Evolutionary conservation across 805 yeast species (phyloP).

Genomic region (Spathaspora hagerdaliae): DNA sequence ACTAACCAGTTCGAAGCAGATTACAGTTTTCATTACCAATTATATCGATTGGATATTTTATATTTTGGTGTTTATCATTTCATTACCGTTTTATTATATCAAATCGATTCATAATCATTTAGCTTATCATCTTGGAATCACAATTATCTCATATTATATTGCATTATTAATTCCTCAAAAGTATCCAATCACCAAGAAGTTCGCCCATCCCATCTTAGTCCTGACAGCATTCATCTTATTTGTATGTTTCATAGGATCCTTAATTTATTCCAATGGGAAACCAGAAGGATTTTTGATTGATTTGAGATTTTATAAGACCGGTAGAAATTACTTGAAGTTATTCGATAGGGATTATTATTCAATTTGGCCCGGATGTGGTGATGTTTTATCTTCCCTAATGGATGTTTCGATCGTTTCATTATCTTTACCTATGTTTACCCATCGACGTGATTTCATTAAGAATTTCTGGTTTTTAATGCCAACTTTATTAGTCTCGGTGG

Average conservation of each 20-base stretch:
- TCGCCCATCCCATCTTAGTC: conserved; percentile 69
- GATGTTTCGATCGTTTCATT: conserved; percentile 74
- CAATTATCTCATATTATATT: conserved; percentile 52
- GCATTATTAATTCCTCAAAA: conserved; percentile 44
- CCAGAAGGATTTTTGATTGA: conserved; percentile 49
- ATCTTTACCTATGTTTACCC: conserved; percentile 74
- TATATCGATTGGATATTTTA: conserved; percentile 58
- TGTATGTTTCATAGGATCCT: conserved; percentile 55
- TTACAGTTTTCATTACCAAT: conserved; percentile 34
- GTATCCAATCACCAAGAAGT: conserved; percentile 43
- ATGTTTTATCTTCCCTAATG: conserved; percentile 58
- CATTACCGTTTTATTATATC: conserved; percentile 59
- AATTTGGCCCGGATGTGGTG: conserved; percentile 79
- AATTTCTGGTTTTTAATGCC: conserved; percentile 58
- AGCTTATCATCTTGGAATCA: conserved; percentile 59
- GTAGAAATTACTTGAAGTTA: conserved; percentile 57
- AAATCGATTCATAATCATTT: conserved; percentile 46
- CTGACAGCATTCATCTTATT: conserved; percentile 64
- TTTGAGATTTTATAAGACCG: conserved; percentile 60
- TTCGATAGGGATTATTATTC: conserved; percentile 39
- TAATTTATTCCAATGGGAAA: conserved; percentile 40
- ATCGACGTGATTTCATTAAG: conserved; percentile 56
- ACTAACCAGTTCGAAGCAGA: conserved; percentile 12
- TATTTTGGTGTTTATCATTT: conserved; percentile 43
- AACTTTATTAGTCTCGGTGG: conserved; percentile 54